Evolutionary conservation across 208 protist genomes (phyloP), one percentile per base, ranked within the genome.

Genomic region (Trypanosoma cruzi): DNA sequence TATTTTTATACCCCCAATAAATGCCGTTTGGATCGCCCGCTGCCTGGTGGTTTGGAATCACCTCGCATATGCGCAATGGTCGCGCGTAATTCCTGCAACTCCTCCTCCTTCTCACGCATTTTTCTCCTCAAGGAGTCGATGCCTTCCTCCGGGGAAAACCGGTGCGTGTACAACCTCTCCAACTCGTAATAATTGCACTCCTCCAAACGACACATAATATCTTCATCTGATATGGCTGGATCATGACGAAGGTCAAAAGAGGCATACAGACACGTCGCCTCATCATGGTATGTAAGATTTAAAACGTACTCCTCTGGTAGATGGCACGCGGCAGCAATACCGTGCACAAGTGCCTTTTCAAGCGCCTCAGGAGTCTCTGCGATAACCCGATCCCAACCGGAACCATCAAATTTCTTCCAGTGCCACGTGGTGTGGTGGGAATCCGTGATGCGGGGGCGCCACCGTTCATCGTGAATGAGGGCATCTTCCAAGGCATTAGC

Each of bases 401-500:
- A 32, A 16, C 73, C 73, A 10, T 24, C 16, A 61, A 79, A 72
- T 16, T 26, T 54, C 34, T 65, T 67, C 16, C 40, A 63, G 26
- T 79, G 73, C 57, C 55, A 70, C 46, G 73, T 68, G 11, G 52
- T 79, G 60, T 67, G 61, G 1, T 79, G 0, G 0, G 73, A 68
- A 7, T 73, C 31, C 22, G 73, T 79, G 1, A 55, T 73, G 24
- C 66, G 65, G n/a, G 66, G 73, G 16, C 42, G 24, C 76, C 76
- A 81, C 4, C 76, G 76, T 53, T 81, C 76, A 36, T 81, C 76
- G 44, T 81, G 76, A 11, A 73, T 6, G 22, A 79, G 57, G 5
- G 73, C 66, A 44, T 72, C 59, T 49, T 79, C 73, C 54, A 79
- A 55, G 0, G 73, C 73, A 52, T 79, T 60, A 11, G 73, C 73